Evolutionary conservation across 2,329 filamentous ascomycete genomes (phyloP).

Genomic region (Drechslera avenae): DNA sequence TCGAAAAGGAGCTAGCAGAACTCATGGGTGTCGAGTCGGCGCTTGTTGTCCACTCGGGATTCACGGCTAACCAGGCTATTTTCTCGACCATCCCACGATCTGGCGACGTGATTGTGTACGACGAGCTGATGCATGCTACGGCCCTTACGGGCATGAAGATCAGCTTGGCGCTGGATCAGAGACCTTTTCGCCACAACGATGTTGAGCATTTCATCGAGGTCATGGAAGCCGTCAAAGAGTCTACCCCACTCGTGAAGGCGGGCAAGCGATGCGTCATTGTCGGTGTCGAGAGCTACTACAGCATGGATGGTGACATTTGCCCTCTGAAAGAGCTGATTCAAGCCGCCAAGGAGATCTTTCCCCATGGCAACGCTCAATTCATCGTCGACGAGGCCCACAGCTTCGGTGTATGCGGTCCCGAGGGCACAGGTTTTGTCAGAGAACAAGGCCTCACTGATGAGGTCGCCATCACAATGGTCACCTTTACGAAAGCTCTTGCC

Average conservation of each 20-base stretch:
- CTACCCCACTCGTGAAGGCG: constrained; percentile 25
- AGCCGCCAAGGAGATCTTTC: constrained; percentile 61
- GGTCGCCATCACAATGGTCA: constrained; percentile 33
- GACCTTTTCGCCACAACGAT: constrained; percentile 63
- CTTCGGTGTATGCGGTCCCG: constrained; percentile 62
- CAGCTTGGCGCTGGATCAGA: constrained; percentile 57
- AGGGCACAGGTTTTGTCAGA: constrained; percentile 61
- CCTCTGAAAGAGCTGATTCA: constrained; percentile 65
- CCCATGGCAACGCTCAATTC: constrained; percentile 63
- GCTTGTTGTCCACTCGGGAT: constrained; percentile 60
- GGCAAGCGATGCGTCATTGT: constrained; percentile 39
- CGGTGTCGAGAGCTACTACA: constrained; percentile 58
- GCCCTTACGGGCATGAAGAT: constrained; percentile 74
- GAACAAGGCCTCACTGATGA: constrained; percentile 33
- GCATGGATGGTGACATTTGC: constrained; percentile 79
- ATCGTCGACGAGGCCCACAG: constrained; percentile 74
- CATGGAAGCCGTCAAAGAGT: constrained; percentile 46
- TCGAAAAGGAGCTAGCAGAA: constrained; percentile 60
- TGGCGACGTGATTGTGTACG: constrained; percentile 77
- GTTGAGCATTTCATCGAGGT: constrained; percentile 40
- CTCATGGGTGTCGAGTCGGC: constrained; percentile 63
- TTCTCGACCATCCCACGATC: constrained; percentile 41
- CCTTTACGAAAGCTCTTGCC: constrained; percentile 34
- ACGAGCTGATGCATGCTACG: constrained; percentile 74
- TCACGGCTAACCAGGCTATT: constrained; percentile 50